Conservation (phyloP, 495 filamentous ascomycete genomes). For the Terfezia claveryi region DNA sequence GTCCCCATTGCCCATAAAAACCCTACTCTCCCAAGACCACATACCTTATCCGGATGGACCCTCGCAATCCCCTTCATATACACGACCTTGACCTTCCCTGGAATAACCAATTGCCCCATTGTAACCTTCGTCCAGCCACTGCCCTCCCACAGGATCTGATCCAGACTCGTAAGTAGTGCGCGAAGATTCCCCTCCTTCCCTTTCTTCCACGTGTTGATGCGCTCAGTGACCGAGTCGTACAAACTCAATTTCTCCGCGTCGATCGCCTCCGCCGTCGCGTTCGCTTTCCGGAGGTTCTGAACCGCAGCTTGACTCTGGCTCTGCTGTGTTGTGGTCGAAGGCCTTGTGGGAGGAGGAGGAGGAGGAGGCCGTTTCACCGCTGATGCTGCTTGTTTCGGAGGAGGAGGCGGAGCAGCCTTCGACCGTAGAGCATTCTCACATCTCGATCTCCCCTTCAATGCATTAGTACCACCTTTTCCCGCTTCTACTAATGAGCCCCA, state of each 20-base stretch:
- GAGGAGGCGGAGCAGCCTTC: slow-evolving; percentile 27
- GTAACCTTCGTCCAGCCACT: slow-evolving; percentile 93
- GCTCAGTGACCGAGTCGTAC: slow-evolving; percentile 58
- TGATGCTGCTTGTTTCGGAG: slow-evolving; percentile 24
- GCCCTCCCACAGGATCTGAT: slow-evolving; percentile 73
- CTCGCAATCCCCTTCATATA: slow-evolving; percentile 99
- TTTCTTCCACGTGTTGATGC: slow-evolving; percentile 54
- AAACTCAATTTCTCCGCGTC: slow-evolving; percentile 88
- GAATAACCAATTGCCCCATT: slow-evolving; percentile 72
- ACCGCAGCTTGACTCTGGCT: slow-evolving; percentile 36
- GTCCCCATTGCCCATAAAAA: too few relatives aligned
- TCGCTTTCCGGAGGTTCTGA: slow-evolving; percentile 52
- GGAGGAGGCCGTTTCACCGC: slow-evolving; percentile 25
- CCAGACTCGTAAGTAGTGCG: slow-evolving; percentile 68
- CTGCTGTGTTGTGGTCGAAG: slow-evolving; percentile 19
- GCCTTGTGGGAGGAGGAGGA: slow-evolving; percentile 8
- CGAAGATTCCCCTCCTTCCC: slow-evolving; percentile 84
- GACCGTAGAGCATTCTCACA: slow-evolving; percentile 66
- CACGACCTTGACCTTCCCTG: slow-evolving; percentile 79
- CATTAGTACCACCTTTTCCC: slow-evolving; percentile 59
- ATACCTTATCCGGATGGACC: slow-evolving; percentile 95
- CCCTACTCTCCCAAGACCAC: slow-evolving; percentile 10
- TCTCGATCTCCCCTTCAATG: slow-evolving; percentile 65
- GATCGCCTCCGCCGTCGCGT: slow-evolving; percentile 56
- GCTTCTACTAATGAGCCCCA: slow-evolving; percentile 71